Evolutionary conservation across 108 stramenopile species (phyloP).

Genomic region (Conticribra weissflogii): DNA sequence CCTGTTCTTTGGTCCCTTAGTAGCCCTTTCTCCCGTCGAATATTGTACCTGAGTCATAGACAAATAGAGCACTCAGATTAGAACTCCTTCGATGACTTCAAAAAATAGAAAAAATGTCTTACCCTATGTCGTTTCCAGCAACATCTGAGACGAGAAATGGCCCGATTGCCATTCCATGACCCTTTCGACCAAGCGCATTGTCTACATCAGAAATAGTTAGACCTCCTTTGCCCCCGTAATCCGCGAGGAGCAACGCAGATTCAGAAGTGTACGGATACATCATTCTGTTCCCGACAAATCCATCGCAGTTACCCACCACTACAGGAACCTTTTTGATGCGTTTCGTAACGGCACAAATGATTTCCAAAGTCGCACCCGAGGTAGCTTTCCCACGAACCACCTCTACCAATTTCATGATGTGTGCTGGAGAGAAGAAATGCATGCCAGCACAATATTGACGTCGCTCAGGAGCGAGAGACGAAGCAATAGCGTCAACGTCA

Average conservation of each 20-base stretch:
- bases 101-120: conserved; percentile 1
- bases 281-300: conserved; percentile 98
- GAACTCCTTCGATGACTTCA: background rate
- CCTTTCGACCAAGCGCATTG: conserved; percentile 54
- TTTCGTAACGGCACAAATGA: conserved; percentile 83
- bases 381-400: conserved; percentile 83
- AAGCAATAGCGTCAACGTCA: conserved; percentile 93
- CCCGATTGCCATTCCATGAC: conserved; percentile 89
- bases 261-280: conserved; percentile 86
- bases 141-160: conserved; percentile 93
- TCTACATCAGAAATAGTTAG: conserved; percentile 74
- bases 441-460: conserved; percentile 88
- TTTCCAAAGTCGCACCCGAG: conserved; percentile 59
- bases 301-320: conserved; percentile 96
- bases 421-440: conserved; percentile 97
- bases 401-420: conserved; percentile 95
- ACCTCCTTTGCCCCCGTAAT: conserved; percentile 50
- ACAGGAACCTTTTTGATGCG: conserved; percentile 92
- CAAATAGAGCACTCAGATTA: too few relatives aligned
- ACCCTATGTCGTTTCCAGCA: conserved; percentile 95
- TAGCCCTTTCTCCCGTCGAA: conserved; percentile 79
- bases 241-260: conserved; percentile 66
- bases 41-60: conserved; percentile 53
- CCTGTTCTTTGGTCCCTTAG: conserved; percentile 54
- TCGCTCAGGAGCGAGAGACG: conserved; percentile 55